These are phyloP conservation scores for Fusarium irregulare DNA, from an alignment of 2,329 filamentous ascomycete genomes.

Conservation along the genomic window DNA sequence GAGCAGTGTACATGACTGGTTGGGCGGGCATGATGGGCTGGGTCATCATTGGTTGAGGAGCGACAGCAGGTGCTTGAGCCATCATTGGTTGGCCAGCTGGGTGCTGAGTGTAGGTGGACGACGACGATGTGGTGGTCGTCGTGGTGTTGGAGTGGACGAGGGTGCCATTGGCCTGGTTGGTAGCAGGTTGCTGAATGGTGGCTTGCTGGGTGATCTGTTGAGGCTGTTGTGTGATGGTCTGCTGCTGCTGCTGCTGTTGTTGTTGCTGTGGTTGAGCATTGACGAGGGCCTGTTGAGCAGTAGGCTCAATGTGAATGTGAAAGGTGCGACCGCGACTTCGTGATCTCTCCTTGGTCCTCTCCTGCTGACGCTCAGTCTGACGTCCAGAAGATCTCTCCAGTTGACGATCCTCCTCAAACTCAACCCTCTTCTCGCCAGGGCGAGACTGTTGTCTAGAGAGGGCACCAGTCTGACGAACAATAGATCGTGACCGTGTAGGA, in stretches of 20 bases:
- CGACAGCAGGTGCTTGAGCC: slow-evolving; percentile 32
- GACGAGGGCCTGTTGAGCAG: slow-evolving; percentile 23
- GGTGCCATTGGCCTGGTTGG: slow-evolving; percentile 14
- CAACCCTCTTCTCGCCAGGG: slow-evolving; percentile 28
- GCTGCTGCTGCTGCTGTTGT: slow-evolving; percentile 33
- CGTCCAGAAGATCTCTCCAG: slow-evolving; percentile 26
- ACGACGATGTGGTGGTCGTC: slow-evolving; percentile 17
- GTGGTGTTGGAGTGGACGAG: slow-evolving; percentile 29
- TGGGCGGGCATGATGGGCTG: slow-evolving; percentile 28
- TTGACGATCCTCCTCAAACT: slow-evolving; percentile 33
- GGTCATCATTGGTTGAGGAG: slow-evolving; percentile 33
- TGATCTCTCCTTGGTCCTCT: slow-evolving; percentile 39
- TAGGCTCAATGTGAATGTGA: slow-evolving; percentile 46
- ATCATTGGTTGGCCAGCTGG: slow-evolving; percentile 33
- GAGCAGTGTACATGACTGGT: slow-evolving; percentile 26
- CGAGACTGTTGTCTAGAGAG: slow-evolving; percentile 34
- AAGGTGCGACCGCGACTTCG: slow-evolving; percentile 45
- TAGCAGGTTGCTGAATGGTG: slow-evolving; percentile 15
- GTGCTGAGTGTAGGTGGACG: slow-evolving; percentile 27
- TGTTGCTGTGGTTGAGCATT: slow-evolving; percentile 10
- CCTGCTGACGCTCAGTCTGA: slow-evolving; percentile 32
- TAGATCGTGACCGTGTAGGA: slow-evolving; percentile 33
- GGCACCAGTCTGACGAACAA: slow-evolving; percentile 30
- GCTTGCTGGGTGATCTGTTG: slow-evolving; percentile 24
- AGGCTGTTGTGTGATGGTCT: slow-evolving; percentile 2